Evolutionary conservation across 1,139 yeast species (phyloP), one percentile per base, ranked within the genome.

Genomic region (Zygoascus sp.): DNA sequence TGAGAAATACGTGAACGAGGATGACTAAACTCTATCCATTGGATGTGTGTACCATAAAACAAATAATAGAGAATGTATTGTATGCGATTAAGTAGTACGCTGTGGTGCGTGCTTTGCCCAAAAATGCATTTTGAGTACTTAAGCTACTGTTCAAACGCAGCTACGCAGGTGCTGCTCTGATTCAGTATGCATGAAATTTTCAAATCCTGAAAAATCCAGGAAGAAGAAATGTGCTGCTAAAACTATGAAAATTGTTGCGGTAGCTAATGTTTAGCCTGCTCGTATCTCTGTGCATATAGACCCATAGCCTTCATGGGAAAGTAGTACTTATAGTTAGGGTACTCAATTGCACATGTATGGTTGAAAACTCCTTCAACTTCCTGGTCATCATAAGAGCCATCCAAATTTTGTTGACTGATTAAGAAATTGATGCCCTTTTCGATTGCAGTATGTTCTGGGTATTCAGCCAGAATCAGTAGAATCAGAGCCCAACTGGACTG

Each of bases 221-320:
- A n/a, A n/a, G n/a, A n/a, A n/a, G n/a, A n/a, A n/a, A n/a, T n/a
- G n/a, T n/a, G n/a, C n/a, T n/a, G n/a, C n/a, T n/a, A n/a, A n/a
- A n/a, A 13, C 40, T n/a, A 5, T 15, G 7, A n/a, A n/a, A 37
- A 8, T 22, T 13, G 25, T 27, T 36, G 20, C 10, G 16, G 5
- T 37, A 20, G 19, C 23, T 16, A n/a, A 28, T 15, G 20, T 11
- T 15, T 23, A 25, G n/a, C 10, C 15, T 17, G 3, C n/a, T 34
- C 58, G 34, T 55, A 61, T 32, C 45, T 48, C 36, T 60, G 45
- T 2, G 66, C 54, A 42, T 83, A 90, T 59, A 92, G 72, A 0
- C 98, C 98, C 44, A 92, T 70, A 0, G 98, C 98, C 64, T 92
- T 92, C 60, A 92, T 85, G 2, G 97, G 83, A 66, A 94, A 94